Evolutionary conservation across 73 alveolate species (phyloP).

Genomic region (Tetrahymena elliotti): DNA sequence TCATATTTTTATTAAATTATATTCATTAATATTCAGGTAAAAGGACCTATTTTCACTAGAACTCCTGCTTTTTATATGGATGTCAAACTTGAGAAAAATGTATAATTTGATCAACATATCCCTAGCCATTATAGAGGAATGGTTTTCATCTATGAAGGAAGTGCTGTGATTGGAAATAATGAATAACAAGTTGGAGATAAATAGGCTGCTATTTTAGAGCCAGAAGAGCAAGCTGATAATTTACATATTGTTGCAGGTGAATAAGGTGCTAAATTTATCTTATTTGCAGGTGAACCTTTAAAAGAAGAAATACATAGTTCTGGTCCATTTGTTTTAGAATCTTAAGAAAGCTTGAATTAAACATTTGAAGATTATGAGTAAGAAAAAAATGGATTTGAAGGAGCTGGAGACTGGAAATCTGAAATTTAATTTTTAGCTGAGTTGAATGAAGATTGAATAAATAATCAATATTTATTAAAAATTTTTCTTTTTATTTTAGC

Average conservation of each 20-base stretch:
- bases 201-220: conserved; percentile 13
- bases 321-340: conserved; percentile 64
- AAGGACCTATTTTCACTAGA: conserved; percentile 76
- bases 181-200: neutral
- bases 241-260: neutral
- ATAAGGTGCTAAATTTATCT: conserved; percentile 14
- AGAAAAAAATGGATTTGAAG: conserved; percentile 72
- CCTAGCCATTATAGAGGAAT: conserved; percentile 28
- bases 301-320: conserved; percentile 46
- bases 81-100: conserved; percentile 46
- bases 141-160: neutral
- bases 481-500: neutral
- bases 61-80: conserved; percentile 76
- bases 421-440: conserved; percentile 9
- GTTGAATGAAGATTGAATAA: neutral
- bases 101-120: conserved; percentile 43
- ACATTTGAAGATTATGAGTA: conserved; percentile 44
- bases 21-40: no score
- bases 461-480: neutral
- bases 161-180: neutral
- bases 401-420: conserved; percentile 57
- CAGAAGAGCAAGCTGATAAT: conserved; percentile 10
- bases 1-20: conserved; percentile 61
- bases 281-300: conserved; percentile 52
- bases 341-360: conserved; percentile 36